Base-by-base conservation (phyloP, 2,329 filamentous ascomycete species). In the Paecilomyces formosus region DNA sequence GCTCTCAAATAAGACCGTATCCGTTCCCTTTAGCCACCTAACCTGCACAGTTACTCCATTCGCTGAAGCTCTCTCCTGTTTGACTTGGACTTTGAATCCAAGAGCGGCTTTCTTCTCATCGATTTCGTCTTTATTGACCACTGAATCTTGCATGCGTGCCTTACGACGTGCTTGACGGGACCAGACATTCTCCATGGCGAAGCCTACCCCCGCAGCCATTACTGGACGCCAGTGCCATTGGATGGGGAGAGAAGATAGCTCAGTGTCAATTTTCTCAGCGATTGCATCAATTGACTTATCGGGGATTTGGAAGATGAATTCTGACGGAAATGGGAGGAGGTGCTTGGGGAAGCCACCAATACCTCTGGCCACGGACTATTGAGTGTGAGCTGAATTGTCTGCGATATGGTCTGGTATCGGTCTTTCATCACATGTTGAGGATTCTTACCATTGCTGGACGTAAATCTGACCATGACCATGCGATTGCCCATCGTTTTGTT, bases 401-500 rank as follows among this genome's bases (percentile, higher is more conserved):
- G 7, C 3, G 12, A 50, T 22, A 18, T 26, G 28, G 30, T 49
- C 6, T 55, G 39, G 39, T 18, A 45, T 4, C 39, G 3, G 13
- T 18, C 5, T 45, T 39, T 15, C 13, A 26, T 11, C 18, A 21
- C 13, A 50, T 28, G 9, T 3, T 3, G 24, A 26, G 6, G 21
- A 51, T 18, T 57, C 70, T 62, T 70, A 79, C 79, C 70, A 81
- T 79, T 3, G 77, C 71, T 2, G 92, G 90, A 53, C 92, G 80
- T 68, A 84, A 78, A 55, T 83, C 78, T 1, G 78, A 76, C 75
- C 91, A 96, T 66, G 89, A 95, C 94, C 94, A 99, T 0, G 83
- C 94, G 2, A 97, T 75, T 1, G 87, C 90, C 92, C 93, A 97
- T 18, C 94, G 80, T 56, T 87, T 85, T 30, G 94, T 97, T 69